Percentiles rank a stretch among this genome's conserved stretches.
These are phyloP conservation scores for Edaphochlamys debaryana DNA, from an alignment of 139 green algal genomes.

Conservation along the genomic window DNA sequence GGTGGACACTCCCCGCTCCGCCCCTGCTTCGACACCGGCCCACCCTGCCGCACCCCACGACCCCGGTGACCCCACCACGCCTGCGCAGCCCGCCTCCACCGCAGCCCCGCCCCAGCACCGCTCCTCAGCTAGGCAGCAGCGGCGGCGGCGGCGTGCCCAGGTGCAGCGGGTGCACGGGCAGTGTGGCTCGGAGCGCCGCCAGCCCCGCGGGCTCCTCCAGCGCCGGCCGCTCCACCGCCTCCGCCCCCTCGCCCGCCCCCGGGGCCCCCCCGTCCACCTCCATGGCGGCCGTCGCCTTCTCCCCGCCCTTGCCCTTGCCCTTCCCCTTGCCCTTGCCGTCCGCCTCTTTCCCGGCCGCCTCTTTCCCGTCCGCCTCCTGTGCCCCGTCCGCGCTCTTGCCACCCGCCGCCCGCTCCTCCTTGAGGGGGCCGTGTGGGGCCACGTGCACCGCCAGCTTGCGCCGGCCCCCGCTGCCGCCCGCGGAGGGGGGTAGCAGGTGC, in stretches of 20 bases:
- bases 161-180: neutral
- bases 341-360: neutral
- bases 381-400: too few species aligned
- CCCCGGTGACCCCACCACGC: too few species aligned
- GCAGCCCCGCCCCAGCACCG: too few species aligned
- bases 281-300: neutral
- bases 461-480: neutral
- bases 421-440: too few species aligned
- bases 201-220: slow-evolving; percentile 3
- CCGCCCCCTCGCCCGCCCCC: neutral
- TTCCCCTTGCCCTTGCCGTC: neutral
- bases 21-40: too few species aligned
- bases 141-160: slow-evolving; percentile 2
- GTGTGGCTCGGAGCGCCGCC: neutral
- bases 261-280: neutral
- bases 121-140: neutral
- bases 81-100: too few species aligned
- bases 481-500: slow-evolving; percentile 1
- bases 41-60: too few species aligned
- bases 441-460: slow-evolving; percentile 7
- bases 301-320: neutral
- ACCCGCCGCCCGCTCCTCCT: too few species aligned
- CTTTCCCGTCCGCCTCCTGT: neutral
- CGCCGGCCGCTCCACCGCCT: neutral
- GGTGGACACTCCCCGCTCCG: too few species aligned